Evolutionary conservation across 23 red algal species (phyloP).

Genomic region (Gracilaria gracilis): DNA sequence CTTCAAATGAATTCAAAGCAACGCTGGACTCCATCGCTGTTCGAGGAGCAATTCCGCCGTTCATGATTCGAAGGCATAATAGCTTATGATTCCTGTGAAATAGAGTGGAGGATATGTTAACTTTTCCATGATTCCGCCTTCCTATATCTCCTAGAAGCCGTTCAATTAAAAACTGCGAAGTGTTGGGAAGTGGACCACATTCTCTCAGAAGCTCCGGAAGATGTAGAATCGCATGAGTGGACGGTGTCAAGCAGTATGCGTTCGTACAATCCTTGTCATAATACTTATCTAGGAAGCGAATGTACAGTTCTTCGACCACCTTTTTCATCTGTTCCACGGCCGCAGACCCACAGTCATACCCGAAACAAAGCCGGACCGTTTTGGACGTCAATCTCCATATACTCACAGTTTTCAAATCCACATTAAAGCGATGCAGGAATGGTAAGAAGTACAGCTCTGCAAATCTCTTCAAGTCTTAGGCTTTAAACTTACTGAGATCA

Average conservation of each 20-base stretch:
- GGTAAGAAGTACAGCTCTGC: not conserved
- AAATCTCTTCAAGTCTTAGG: not conserved
- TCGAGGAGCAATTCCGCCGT: too few species aligned
- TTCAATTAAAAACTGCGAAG: conserved; percentile 5
- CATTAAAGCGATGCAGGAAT: not conserved
- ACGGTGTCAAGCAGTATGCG: conserved; percentile 10
- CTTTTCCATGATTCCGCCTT: too few species aligned
- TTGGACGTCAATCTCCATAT: not conserved
- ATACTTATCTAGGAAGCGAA: too few species aligned
- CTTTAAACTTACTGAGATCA: not conserved
- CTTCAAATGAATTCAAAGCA: too few species aligned
- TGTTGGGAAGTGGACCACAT: not conserved
- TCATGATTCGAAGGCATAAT: too few species aligned
- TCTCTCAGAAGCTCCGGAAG: not conserved
- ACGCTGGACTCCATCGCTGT: too few species aligned
- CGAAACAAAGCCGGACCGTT: not conserved
- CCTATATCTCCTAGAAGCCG: not conserved
- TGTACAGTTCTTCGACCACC: not conserved
- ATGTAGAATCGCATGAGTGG: conserved; percentile 24
- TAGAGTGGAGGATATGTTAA: too few species aligned
- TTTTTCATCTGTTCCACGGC: too few species aligned
- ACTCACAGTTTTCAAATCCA: not conserved
- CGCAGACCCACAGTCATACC: not conserved
- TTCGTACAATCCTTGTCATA: too few species aligned
- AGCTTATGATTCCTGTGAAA: too few species aligned